Percentiles rank a stretch among this genome's conserved stretches.
Evolutionary conservation across 805 yeast genomes (phyloP).

Genomic region (Starmerella geochares): DNA sequence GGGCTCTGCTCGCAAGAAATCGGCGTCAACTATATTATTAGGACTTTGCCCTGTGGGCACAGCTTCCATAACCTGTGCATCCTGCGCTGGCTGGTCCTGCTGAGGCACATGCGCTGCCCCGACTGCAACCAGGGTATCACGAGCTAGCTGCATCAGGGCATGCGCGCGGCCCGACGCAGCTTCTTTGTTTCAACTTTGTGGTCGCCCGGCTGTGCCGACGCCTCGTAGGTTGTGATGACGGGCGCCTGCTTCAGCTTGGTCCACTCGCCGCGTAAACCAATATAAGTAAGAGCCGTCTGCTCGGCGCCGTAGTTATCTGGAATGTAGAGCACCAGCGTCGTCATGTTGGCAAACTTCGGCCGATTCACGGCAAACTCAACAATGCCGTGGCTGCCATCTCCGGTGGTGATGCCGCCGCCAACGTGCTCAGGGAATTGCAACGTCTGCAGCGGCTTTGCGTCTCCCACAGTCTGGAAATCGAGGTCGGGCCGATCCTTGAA

Average conservation of each 20-base stretch:
- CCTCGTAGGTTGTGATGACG: conserved; percentile 67
- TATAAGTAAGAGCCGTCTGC: conserved; percentile 47
- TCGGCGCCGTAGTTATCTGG: conserved; percentile 56
- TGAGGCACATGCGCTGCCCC: conserved; percentile 68
- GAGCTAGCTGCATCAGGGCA: neutral
- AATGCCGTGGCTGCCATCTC: conserved; percentile 37
- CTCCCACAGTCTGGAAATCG: conserved; percentile 59
- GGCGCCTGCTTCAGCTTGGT: conserved; percentile 49
- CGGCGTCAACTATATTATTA: conserved; percentile 41
- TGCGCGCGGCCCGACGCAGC: neutral
- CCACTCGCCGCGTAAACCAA: conserved; percentile 66
- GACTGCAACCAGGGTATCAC: conserved; percentile 66
- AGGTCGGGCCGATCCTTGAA: conserved; percentile 59
- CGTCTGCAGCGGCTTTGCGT: conserved; percentile 41
- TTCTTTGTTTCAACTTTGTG: conserved; percentile 40
- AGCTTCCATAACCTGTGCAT: conserved; percentile 71
- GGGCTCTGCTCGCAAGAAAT: conserved; percentile 13
- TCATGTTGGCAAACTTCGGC: conserved; percentile 58
- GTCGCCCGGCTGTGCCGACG: conserved; percentile 87
- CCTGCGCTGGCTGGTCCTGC: conserved; percentile 67
- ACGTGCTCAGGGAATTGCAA: conserved; percentile 53
- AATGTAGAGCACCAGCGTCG: conserved; percentile 56
- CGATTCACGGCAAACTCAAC: conserved; percentile 78
- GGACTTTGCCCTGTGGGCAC: conserved; percentile 73
- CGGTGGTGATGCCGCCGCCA: conserved; percentile 33